Conservation (phyloP, 1,284 basidiomycete genomes). For the Fomitopsis pinicola region DNA sequence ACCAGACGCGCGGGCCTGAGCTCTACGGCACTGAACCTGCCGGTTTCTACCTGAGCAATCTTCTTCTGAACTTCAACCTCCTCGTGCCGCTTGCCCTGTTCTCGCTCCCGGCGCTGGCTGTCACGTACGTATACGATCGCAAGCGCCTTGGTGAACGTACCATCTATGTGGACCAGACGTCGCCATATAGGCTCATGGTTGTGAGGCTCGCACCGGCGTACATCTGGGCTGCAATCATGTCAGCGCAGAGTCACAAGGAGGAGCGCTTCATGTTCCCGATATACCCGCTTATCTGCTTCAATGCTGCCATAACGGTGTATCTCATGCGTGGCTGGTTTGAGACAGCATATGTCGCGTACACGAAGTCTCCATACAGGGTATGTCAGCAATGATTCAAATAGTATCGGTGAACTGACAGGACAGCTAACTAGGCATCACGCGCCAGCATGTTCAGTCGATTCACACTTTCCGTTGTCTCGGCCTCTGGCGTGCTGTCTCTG, state of each 20-base stretch:
- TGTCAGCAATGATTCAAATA: conserved; percentile 19
- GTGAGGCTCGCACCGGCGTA: conserved; percentile 84
- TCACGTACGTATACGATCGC: conserved; percentile 75
- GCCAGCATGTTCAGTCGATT: conserved; percentile 73
- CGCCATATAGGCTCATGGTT: conserved; percentile 73
- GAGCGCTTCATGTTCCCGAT: conserved; percentile 97
- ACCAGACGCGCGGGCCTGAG: conserved; percentile 75
- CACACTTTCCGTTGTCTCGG: conserved; percentile 66
- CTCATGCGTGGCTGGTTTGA: conserved; percentile 85
- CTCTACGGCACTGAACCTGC: conserved; percentile 92
- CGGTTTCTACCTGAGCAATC: conserved; percentile 82
- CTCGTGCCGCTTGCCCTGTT: conserved; percentile 76
- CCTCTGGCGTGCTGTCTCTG: conserved; percentile 67
- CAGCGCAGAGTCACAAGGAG: conserved; percentile 90
- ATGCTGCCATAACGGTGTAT: conserved; percentile 85
- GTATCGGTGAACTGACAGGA: conserved; percentile 4
- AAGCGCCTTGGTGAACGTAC: conserved; percentile 72
- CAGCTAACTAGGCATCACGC: conserved; percentile 60
- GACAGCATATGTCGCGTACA: conserved; percentile 65
- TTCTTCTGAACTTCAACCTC: conserved; percentile 92
- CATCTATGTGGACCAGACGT: conserved; percentile 56
- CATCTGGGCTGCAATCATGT: conserved; percentile 82
- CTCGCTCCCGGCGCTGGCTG: conserved; percentile 73
- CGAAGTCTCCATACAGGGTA: conserved; percentile 82
- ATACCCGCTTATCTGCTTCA: conserved; percentile 91